A percentile compares a stretch with the other conserved stretches of the same genome.
phyloP scores from a whole-genome alignment of 2,329 filamentous ascomycete species.

The Penicillium sp. region DNA sequence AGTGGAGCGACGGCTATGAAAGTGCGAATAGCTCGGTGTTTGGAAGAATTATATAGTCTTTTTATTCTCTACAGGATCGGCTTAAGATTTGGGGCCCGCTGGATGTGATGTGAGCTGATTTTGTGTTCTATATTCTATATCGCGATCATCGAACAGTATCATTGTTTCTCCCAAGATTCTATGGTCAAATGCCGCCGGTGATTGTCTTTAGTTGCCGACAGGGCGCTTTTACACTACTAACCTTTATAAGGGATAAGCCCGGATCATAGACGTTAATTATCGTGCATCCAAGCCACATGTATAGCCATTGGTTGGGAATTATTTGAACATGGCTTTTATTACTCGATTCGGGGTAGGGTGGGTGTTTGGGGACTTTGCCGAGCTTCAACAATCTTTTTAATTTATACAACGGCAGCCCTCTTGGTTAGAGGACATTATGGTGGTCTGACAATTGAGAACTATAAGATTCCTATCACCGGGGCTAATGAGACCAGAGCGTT shows the following conservation, averaged over 20 bases:
- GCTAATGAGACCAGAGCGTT: background rate
- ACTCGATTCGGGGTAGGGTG: too few relatives aligned
- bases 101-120: background rate
- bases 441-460: background rate
- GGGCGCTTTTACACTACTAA: background rate
- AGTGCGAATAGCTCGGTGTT: background rate
- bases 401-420: background rate
- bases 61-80: background rate
- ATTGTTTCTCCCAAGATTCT: background rate
- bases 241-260: background rate
- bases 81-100: background rate
- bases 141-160: background rate
- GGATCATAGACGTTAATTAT: background rate
- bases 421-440: background rate
- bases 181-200: background rate
- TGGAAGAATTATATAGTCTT: conserved; percentile 1
- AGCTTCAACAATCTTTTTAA: background rate
- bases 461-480: background rate
- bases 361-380: background rate
- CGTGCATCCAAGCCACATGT: background rate
- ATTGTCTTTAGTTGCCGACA: background rate
- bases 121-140: background rate
- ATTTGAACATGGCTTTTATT: background rate
- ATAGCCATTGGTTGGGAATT: background rate
- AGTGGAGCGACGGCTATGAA: background rate